Conservation (phyloP, 108 stramenopile genomes). For the Nannochloropsis gaditana region DNA sequence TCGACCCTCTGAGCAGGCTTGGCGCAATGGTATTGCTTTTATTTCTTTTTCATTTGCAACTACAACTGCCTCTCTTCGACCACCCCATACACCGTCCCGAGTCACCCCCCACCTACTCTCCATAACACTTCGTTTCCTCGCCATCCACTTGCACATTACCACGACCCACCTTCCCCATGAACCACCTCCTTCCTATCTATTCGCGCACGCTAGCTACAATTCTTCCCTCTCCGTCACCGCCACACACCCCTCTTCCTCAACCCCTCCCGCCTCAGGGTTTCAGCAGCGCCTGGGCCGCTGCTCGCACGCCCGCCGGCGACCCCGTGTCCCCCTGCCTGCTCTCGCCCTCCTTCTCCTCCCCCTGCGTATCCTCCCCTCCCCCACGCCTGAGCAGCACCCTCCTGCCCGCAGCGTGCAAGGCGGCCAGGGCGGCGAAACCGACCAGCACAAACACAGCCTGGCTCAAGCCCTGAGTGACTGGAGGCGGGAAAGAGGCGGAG, state of each 20-base stretch:
- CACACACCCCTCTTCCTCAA: neutral
- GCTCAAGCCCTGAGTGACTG: neutral
- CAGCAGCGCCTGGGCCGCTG: neutral
- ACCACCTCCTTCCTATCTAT: neutral
- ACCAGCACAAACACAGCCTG: slow-evolving; percentile 1
- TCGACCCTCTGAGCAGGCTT: too few species aligned
- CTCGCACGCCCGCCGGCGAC: neutral
- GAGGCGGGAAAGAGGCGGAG: neutral
- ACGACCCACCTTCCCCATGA: neutral
- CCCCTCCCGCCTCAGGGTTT: neutral
- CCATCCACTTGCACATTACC: neutral
- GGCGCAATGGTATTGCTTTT: too few species aligned
- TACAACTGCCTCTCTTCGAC: too few species aligned
- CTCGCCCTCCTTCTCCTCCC: neutral
- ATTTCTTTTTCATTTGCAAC: too few species aligned
- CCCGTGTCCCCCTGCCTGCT: neutral
- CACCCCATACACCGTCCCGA: too few species aligned
- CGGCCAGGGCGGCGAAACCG: neutral
- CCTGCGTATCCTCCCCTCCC: neutral
- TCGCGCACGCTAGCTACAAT: neutral
- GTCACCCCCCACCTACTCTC: neutral
- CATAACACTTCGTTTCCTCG: neutral
- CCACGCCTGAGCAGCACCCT: neutral
- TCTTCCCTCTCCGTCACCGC: neutral
- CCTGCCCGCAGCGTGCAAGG: neutral